These are phyloP conservation scores for Lathyrus aphaca DNA, from an alignment of 306 rosid species.

Conservation along the genomic window DNA sequence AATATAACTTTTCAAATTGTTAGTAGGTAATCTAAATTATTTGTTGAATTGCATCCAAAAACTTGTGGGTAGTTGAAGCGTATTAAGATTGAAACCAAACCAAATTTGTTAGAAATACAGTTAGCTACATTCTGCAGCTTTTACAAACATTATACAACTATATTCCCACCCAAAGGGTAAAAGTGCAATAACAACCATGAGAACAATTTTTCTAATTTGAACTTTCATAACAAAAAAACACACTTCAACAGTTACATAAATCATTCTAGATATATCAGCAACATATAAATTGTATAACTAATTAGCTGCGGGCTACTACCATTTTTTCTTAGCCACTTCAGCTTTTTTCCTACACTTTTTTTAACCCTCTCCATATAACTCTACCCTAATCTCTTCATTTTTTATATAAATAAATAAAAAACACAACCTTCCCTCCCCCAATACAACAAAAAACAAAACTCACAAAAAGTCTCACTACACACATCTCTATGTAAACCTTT, in stretches of 20 bases:
- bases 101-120: no score
- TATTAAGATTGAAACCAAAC: no score
- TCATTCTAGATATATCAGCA: no score
- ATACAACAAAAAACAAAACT: constrained; percentile 7
- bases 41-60: background rate
- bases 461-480: constrained; percentile 35
- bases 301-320: constrained; percentile 72
- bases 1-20: background rate
- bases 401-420: constrained; percentile 11
- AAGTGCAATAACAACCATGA: background rate
- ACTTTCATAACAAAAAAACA: constrained; percentile 28
- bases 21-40: background rate
- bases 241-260: constrained; percentile 25
- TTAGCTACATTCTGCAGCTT: no score
- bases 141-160: background rate
- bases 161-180: background rate
- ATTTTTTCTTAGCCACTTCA: constrained; percentile 63
- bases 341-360: constrained; percentile 42
- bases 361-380: background rate
- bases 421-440: constrained; percentile 15
- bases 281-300: constrained; percentile 9
- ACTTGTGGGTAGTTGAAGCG: background rate
- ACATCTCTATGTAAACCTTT: background rate
- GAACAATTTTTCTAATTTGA: background rate
- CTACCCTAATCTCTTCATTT: background rate